Evolutionary conservation across 345 rosid genomes (phyloP).

Genomic region (Moringa oleifera): DNA sequence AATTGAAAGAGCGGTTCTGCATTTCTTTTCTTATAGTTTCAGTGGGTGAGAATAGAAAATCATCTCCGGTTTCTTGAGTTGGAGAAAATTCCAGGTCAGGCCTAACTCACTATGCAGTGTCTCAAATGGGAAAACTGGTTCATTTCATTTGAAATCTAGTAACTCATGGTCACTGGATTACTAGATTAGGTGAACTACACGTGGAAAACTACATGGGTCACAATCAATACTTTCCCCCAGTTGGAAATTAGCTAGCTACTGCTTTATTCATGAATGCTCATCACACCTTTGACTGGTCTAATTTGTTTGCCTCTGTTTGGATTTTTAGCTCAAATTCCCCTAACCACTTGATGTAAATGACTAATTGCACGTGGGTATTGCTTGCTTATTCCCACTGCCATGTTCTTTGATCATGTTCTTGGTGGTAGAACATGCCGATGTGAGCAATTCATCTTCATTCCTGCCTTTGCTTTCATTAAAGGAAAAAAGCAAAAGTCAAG

Average conservation of each 20-base stretch:
- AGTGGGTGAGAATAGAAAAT: constrained; percentile 8
- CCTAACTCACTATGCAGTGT: constrained; percentile 32
- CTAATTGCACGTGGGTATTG: constrained; percentile 21
- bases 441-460: constrained; percentile 14
- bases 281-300: constrained; percentile 35
- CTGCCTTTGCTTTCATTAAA: constrained; percentile 10
- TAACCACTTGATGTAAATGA: constrained; percentile 31
- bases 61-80: constrained; percentile 7
- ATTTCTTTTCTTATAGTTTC: not conserved
- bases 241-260: constrained; percentile 21
- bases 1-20: not conserved
- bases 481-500: constrained; percentile 31
- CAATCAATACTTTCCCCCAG: constrained; percentile 33
- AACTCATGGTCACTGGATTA: constrained; percentile 31
- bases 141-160: constrained; percentile 44
- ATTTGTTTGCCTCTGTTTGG: constrained; percentile 10
- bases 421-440: constrained; percentile 8
- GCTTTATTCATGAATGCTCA: constrained; percentile 13
- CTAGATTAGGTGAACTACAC: constrained; percentile 69
- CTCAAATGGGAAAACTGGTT: constrained; percentile 29
- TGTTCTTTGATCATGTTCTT: constrained; percentile 10
- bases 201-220: constrained; percentile 61
- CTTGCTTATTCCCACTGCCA: constrained; percentile 18
- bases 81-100: constrained; percentile 35
- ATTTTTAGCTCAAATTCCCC: constrained; percentile 22